Percentiles rank a stretch among this genome's conserved stretches.
These are phyloP conservation scores for Sugiyamaella novakii DNA, from an alignment of 1,139 yeast genomes.

Conservation along the genomic window DNA sequence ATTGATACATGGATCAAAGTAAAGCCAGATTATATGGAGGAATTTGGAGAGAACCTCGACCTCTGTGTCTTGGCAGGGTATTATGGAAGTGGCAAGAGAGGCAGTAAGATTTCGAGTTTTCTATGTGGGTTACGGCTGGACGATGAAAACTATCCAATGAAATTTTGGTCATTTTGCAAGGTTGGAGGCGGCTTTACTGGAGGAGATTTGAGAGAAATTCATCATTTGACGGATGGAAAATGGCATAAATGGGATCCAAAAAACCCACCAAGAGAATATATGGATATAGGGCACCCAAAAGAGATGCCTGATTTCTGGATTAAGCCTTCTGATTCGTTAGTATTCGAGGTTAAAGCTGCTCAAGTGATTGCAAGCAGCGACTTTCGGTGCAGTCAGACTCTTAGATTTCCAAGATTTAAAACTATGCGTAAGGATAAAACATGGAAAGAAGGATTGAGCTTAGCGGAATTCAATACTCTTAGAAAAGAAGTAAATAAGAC, in stretches of 20 bases:
- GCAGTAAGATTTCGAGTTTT: constrained; percentile 53
- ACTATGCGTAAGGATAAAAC: constrained; percentile 69
- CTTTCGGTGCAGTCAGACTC: constrained; percentile 68
- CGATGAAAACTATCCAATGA: constrained; percentile 38
- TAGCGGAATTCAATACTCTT: constrained; percentile 49
- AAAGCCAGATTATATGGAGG: constrained; percentile 86
- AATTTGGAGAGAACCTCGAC: constrained; percentile 86
- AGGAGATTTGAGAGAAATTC: constrained; percentile 62
- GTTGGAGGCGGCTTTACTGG: constrained; percentile 84
- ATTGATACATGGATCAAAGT: constrained; percentile 76
- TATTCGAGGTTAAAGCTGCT: constrained; percentile 83
- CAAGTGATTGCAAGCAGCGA: constrained; percentile 57
- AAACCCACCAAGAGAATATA: constrained; percentile 44
- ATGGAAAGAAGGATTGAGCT: constrained; percentile 57
- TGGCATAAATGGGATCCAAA: constrained; percentile 55
- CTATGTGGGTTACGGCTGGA: constrained; percentile 66
- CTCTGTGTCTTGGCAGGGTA: constrained; percentile 75
- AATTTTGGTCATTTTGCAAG: constrained; percentile 65
- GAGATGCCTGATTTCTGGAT: constrained; percentile 76
- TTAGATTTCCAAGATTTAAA: constrained; percentile 76
- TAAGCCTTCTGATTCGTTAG: constrained; percentile 72
- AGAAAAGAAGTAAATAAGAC: constrained; percentile 26
- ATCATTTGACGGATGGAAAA: constrained; percentile 56
- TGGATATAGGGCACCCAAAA: constrained; percentile 35
- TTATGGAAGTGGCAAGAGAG: constrained; percentile 59